Percentiles rank a stretch among this genome's conserved stretches.
Conservation (phyloP, 768 basidiomycete genomes). For the Macrolepiota albuminosa region DNA sequence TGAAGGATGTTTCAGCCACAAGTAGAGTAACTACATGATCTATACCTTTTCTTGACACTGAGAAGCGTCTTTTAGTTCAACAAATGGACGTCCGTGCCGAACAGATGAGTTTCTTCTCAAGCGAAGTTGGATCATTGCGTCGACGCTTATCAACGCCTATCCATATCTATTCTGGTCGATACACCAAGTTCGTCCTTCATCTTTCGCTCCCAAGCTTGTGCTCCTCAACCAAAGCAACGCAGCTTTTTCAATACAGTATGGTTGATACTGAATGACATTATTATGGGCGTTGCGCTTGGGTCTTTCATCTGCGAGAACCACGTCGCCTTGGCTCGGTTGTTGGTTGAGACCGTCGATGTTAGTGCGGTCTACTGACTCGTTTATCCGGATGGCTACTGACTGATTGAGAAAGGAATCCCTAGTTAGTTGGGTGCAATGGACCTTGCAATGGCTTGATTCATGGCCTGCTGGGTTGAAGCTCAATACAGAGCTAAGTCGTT, state of each 20-base stretch:
- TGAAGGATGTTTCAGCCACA: constrained; percentile 43
- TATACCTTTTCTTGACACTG: neutral
- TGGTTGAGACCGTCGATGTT: constrained; percentile 38
- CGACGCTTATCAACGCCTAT: constrained; percentile 30
- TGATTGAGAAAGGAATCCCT: constrained; percentile 28
- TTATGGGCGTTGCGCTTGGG: constrained; percentile 73
- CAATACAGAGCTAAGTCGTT: constrained; percentile 87
- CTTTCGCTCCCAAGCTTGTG: neutral
- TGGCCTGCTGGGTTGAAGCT: constrained; percentile 98
- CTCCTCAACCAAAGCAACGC: neutral
- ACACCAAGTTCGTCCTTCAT: constrained; percentile 53
- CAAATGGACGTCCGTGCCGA: constrained; percentile 56
- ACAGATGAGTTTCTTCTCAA: constrained; percentile 41
- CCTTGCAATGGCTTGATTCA: constrained; percentile 80
- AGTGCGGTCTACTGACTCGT: neutral
- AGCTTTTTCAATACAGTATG: constrained; percentile 93
- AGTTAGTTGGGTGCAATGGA: constrained; percentile 42
- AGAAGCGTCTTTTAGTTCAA: constrained; percentile 35
- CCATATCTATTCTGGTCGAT: constrained; percentile 45
- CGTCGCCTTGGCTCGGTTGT: constrained; percentile 35
- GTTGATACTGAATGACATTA: constrained; percentile 88
- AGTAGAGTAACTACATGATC: constrained; percentile 19
- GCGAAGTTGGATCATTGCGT: constrained; percentile 35
- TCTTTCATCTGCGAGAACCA: constrained; percentile 67
- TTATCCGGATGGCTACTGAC: neutral